These are phyloP conservation scores for Musa acuminata DNA, from an alignment of 176 grass and related monocot genomes.

Conservation along the genomic window DNA sequence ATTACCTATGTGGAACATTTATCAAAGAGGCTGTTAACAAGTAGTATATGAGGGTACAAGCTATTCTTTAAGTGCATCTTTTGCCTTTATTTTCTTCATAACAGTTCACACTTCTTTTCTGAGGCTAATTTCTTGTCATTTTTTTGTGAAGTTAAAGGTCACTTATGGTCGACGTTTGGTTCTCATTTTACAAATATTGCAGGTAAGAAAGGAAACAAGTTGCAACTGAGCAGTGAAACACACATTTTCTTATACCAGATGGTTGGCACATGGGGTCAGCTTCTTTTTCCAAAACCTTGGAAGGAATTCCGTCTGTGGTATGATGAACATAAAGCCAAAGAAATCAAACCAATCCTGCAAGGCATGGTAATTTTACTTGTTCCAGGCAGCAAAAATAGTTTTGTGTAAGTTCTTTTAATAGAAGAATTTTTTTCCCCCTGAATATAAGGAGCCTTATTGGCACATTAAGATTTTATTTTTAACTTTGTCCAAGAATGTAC, in stretches of 20 bases:
- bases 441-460: not conserved
- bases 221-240: constrained; percentile 58
- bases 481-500: too few species aligned
- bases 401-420: constrained; percentile 16
- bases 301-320: constrained; percentile 96
- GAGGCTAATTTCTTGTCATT: not conserved
- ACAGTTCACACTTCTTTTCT: not conserved
- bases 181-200: not conserved
- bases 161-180: not conserved
- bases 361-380: constrained; percentile 73
- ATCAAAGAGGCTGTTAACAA: too few species aligned
- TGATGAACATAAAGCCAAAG: constrained; percentile 73
- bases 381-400: constrained; percentile 6
- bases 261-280: constrained; percentile 97
- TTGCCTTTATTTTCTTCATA: not conserved
- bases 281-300: constrained; percentile 99
- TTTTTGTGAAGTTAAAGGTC: not conserved
- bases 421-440: not conserved
- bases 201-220: constrained; percentile 96
- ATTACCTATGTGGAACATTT: not conserved
- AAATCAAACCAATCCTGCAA: constrained; percentile 80
- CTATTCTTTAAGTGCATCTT: not conserved
- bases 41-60: not conserved
- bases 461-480: not conserved
- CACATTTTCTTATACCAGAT: constrained; percentile 93